Conservation (phyloP, 768 basidiomycete genomes). For the Hygrophorus pudorinus region DNA sequence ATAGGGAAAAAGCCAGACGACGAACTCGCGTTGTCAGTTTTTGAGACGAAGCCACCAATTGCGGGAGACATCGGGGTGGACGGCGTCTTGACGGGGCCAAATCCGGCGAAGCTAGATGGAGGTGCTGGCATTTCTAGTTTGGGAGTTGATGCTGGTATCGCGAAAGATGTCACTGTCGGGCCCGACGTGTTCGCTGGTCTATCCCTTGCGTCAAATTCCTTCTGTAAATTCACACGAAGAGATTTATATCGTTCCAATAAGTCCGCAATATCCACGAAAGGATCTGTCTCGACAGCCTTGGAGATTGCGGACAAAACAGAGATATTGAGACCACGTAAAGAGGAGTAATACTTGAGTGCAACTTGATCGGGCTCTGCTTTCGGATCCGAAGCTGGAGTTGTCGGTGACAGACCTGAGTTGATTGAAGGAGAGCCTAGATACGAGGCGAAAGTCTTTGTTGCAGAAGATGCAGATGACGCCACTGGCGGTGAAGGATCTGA, state of each 20-base stretch:
- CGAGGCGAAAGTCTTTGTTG: slow-evolving; percentile 45
- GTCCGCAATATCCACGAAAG: slow-evolving; percentile 54
- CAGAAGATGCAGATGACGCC: slow-evolving; percentile 29
- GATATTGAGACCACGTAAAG: slow-evolving; percentile 66
- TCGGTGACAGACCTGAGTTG: slow-evolving; percentile 4
- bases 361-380: slow-evolving; percentile 14
- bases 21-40: slow-evolving; percentile 3
- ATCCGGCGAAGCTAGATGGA: slow-evolving; percentile 18
- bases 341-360: slow-evolving; percentile 50
- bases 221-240: slow-evolving; percentile 43
- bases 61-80: slow-evolving; percentile 9
- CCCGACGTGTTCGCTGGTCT: slow-evolving; percentile 6
- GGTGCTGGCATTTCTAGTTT: slow-evolving; percentile 25
- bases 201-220: slow-evolving; percentile 36
- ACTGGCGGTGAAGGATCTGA: slow-evolving; percentile 14
- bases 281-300: slow-evolving; percentile 53
- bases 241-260: slow-evolving; percentile 51
- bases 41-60: slow-evolving; percentile 14
- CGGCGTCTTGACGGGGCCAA: slow-evolving; percentile 9
- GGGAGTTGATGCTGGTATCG: slow-evolving; percentile 5
- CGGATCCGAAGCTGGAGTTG: slow-evolving; percentile 8
- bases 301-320: slow-evolving; percentile 52
- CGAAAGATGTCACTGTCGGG: neutral
- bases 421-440: slow-evolving; percentile 21
- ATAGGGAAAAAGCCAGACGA: slow-evolving; percentile 7